These are phyloP conservation scores for Fusarium xyrophilum DNA, from an alignment of 2,329 filamentous ascomycete species.

Conservation along the genomic window DNA sequence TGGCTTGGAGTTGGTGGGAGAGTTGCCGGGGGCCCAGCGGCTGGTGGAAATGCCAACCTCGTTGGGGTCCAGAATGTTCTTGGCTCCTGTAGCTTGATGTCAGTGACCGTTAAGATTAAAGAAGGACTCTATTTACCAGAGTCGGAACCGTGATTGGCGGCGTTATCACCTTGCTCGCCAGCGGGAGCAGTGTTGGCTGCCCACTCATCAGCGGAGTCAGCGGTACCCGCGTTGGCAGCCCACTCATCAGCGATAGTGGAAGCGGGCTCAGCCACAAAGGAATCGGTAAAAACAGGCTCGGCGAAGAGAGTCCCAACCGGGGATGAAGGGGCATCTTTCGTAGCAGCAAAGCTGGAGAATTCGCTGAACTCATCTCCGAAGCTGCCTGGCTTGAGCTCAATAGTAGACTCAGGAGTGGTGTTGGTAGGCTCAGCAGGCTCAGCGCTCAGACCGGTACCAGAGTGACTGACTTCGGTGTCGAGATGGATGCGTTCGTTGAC, in stretches of 20 bases:
- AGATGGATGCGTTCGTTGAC: too few species aligned
- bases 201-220: too few species aligned
- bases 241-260: background rate
- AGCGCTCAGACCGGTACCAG: too few species aligned
- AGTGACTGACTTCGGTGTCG: background rate
- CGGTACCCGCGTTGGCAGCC: too few species aligned
- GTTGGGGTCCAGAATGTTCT: background rate
- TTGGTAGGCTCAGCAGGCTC: background rate
- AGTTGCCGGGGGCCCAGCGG: constrained; percentile 9
- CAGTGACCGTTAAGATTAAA: background rate
- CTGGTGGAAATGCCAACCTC: constrained; percentile 17
- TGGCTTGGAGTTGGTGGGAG: background rate
- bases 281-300: background rate
- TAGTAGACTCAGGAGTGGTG: background rate
- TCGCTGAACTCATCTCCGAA: background rate
- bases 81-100: background rate
- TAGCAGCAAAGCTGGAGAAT: background rate
- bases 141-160: background rate
- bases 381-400: background rate
- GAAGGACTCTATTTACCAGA: background rate
- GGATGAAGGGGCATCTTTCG: too few species aligned
- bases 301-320: background rate
- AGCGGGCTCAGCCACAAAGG: background rate
- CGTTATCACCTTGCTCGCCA: background rate
- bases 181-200: too few species aligned